Conservation (phyloP, 2,329 filamentous ascomycete species). For the Colletotrichum truncatum region DNA sequence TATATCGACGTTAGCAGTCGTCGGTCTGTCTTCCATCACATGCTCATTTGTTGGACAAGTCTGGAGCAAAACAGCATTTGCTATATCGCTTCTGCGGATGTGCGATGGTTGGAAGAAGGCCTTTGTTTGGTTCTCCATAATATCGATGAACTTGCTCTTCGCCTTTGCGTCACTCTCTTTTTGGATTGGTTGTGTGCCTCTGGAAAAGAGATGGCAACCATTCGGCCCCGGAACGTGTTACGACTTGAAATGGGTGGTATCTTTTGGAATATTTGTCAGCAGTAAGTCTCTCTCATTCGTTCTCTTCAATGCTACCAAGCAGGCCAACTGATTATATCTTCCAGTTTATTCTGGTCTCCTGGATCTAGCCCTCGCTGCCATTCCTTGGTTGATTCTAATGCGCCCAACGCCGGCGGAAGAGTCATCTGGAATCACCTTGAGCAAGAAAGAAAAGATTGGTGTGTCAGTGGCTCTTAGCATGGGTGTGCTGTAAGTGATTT, state of each 20-base stretch:
- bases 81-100: constrained; percentile 43
- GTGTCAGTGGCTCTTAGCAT: constrained; percentile 47
- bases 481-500: constrained; percentile 25
- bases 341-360: constrained; percentile 39
- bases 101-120: constrained; percentile 36
- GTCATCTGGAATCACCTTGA: constrained; percentile 21
- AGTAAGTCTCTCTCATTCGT: neutral
- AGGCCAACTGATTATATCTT: neutral
- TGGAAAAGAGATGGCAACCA: constrained; percentile 31
- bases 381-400: constrained; percentile 49
- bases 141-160: constrained; percentile 39
- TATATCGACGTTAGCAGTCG: neutral
- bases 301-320: fast-evolving
- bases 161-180: constrained; percentile 31
- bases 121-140: constrained; percentile 42
- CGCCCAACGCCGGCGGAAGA: constrained; percentile 25
- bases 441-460: constrained; percentile 45
- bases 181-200: constrained; percentile 35
- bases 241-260: constrained; percentile 21
- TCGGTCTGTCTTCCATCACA: constrained; percentile 35
- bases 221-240: constrained; percentile 23
- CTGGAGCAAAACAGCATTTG: constrained; percentile 51
- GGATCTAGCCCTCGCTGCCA: constrained; percentile 46
- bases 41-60: constrained; percentile 42
- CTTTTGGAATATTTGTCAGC: constrained; percentile 30